Conservation (phyloP, 2,329 filamentous ascomycete genomes). For the Calycina herbarum region DNA sequence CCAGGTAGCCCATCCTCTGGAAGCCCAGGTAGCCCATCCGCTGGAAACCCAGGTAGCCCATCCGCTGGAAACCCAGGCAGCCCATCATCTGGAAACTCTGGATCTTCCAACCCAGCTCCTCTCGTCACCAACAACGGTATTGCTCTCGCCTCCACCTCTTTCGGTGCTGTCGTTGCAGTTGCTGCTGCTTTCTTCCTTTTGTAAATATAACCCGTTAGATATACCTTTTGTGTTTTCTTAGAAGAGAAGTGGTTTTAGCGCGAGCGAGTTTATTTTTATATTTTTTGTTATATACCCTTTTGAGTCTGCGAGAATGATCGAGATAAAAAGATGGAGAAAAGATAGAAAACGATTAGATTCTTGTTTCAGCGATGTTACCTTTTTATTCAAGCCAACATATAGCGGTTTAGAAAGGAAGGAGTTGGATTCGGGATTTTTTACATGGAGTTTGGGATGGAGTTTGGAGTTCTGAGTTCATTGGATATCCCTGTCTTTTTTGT, state of each 20-base stretch:
- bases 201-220: background rate
- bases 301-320: background rate
- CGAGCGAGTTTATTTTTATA: background rate
- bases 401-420: background rate
- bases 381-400: background rate
- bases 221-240: background rate
- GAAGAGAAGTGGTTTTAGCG: background rate
- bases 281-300: background rate
- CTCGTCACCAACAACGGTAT: conserved; percentile 2
- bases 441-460: background rate
- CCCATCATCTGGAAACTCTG: background rate
- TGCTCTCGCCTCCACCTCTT: conserved; percentile 1
- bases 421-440: background rate
- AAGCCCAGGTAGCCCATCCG: background rate
- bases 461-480: background rate
- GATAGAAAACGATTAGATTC: background rate
- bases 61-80: background rate
- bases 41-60: background rate
- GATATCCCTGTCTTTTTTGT: background rate
- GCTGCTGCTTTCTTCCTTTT: conserved; percentile 3
- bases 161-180: background rate
- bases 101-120: background rate
- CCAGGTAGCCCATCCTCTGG: background rate
- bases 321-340: background rate
- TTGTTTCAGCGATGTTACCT: background rate